Base-by-base conservation (phyloP, 2,329 filamentous ascomycete genomes). In the Alternaria sp. region DNA sequence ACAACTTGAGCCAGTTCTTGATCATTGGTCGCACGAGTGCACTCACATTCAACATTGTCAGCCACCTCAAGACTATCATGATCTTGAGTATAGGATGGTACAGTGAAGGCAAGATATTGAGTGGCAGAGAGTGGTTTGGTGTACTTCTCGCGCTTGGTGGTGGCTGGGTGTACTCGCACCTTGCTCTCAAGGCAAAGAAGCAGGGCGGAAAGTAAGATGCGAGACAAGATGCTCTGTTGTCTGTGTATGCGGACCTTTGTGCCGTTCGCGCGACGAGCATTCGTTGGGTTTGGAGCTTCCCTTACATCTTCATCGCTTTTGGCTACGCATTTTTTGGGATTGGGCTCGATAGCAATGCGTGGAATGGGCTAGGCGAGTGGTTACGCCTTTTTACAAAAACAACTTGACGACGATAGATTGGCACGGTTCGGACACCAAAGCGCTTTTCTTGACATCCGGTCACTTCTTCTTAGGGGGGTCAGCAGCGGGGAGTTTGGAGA, bases 81-180 rank as follows among this genome's bases (percentile, higher is more conserved):
- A 82, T 83, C 52, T 69, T 82, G 60, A 79, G 77, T 22, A 80
- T 81, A 64, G 81, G 81, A 11, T 83, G 81, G 81, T 77, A 82
- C 57, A 81, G 77, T 68, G 81, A 82, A 65, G 79, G 79, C 56
- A 79, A 80, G 63, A 67, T 77, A 11, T 70, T 82, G 30, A 80
- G 74, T 45, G 54, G 72, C 11, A 73, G 74, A 44, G 81, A 83
- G 61, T 72, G 76, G 59, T 68, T 79, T n/a, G 81, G 81, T 58
- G 81, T 83, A 11, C 54, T 80, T n/a, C 66, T 82, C 28, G 81
- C 81, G 32, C 69, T 83, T 8, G 79, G 81, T 12, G 81, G 81
- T 28, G 81, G 80, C 38, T 82, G 80, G 68, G 73, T 82, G 20
- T 83, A 83, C 73, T 81, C 80, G 38, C 81, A 82, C 63, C 64